Conservation (phyloP, 495 filamentous ascomycete species). For the Chaetomium cochliodes region DNA sequence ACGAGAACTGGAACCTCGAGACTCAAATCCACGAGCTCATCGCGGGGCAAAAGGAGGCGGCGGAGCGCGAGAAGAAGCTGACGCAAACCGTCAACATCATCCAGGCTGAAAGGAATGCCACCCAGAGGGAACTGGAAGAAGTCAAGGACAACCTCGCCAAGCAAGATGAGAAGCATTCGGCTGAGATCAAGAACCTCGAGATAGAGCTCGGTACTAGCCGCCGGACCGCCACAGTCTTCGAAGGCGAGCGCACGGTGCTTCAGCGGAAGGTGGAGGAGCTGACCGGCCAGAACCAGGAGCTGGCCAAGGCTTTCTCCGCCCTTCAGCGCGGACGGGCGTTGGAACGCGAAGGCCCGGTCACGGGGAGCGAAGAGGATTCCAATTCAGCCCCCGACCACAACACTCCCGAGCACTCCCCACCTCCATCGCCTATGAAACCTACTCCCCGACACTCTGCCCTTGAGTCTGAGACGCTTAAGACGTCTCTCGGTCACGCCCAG, state of each 20-base stretch:
- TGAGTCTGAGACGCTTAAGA: constrained; percentile 91
- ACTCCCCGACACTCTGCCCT: constrained; percentile 85
- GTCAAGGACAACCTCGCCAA: constrained; percentile 73
- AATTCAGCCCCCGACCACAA: constrained; percentile 63
- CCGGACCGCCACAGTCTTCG: constrained; percentile 67
- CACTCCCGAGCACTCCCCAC: constrained; percentile 87
- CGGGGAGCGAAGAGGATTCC: constrained; percentile 60
- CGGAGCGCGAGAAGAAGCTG: constrained; percentile 78
- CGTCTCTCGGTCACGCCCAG: constrained; percentile 89
- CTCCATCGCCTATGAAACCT: constrained; percentile 83
- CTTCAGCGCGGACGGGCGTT: constrained; percentile 64
- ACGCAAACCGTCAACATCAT: constrained; percentile 63
- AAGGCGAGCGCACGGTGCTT: constrained; percentile 68
- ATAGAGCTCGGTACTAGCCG: constrained; percentile 77
- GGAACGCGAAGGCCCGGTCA: constrained; percentile 58
- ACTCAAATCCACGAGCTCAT: constrained; percentile 80
- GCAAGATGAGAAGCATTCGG: constrained; percentile 73
- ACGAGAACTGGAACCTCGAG: constrained; percentile 96
- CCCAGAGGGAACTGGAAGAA: constrained; percentile 85
- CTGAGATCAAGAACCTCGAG: constrained; percentile 77
- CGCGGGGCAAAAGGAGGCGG: constrained; percentile 64
- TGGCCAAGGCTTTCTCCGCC: constrained; percentile 69
- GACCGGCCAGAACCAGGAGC: constrained; percentile 80
- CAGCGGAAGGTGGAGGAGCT: constrained; percentile 84
- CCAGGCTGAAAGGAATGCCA: constrained; percentile 69